A percentile compares a stretch with the other conserved stretches of the same genome.
phyloP scores from a whole-genome alignment of 2,329 filamentous ascomycete genomes.

The Calonectria montana region DNA sequence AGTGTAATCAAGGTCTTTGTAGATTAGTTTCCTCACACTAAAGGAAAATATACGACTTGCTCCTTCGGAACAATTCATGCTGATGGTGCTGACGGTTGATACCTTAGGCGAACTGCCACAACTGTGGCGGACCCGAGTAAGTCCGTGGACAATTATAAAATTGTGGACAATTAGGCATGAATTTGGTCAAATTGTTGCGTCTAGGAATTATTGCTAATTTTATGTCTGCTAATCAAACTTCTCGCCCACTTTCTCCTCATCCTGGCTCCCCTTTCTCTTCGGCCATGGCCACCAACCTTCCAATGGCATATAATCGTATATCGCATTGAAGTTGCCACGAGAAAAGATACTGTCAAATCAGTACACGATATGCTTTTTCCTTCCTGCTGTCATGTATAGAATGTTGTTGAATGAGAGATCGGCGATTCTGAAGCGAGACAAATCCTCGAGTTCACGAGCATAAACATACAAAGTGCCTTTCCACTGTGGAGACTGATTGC shows the following conservation, averaged over 20 bases:
- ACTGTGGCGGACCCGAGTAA: too few relatives aligned
- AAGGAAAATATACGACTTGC: too few relatives aligned
- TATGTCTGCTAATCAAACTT: not conserved
- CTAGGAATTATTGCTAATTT: too few relatives aligned
- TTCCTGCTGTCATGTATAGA: not conserved
- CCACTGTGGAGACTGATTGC: not conserved
- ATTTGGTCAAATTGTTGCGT: too few relatives aligned
- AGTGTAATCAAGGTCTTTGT: too few relatives aligned
- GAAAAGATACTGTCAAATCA: not conserved
- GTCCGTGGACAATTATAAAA: too few relatives aligned
- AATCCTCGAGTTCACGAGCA: not conserved
- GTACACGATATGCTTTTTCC: not conserved
- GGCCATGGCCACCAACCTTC: not conserved
- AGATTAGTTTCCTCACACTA: too few relatives aligned
- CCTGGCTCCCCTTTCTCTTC: not conserved
- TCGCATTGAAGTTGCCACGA: not conserved
- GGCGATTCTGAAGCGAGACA: not conserved
- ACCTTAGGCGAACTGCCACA: too few relatives aligned
- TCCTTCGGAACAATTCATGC: too few relatives aligned
- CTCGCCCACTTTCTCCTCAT: not conserved
- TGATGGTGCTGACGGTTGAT: too few relatives aligned
- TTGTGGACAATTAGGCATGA: too few relatives aligned
- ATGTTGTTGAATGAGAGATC: not conserved
- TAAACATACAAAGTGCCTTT: not conserved
- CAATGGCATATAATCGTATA: not conserved